phyloP scores from a whole-genome alignment of 306 rosid genomes.

The Dicorynia guianensis region DNA sequence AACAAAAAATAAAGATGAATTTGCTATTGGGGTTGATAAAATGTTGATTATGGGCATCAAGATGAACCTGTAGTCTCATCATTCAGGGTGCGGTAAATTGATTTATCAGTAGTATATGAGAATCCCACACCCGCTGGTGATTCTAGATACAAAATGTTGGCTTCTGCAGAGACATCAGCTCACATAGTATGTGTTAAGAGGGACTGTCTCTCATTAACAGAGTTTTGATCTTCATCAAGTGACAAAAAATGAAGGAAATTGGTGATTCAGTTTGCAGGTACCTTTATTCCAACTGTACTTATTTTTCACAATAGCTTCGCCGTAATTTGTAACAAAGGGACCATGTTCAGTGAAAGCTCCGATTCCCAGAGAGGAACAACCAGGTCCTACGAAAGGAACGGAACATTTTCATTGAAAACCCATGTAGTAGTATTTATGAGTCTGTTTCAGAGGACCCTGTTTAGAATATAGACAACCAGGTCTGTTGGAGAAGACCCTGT shows the following conservation, averaged over 20 bases:
- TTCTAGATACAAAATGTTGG: conserved; percentile 48
- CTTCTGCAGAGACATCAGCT: conserved; percentile 14
- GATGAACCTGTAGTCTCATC: conserved; percentile 38
- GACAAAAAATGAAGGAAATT: too few relatives aligned
- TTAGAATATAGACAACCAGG: background rate
- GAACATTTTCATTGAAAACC: background rate
- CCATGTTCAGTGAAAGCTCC: conserved; percentile 50
- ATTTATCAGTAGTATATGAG: conserved; percentile 38
- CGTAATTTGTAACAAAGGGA: conserved; percentile 33
- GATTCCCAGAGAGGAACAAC: conserved; percentile 42
- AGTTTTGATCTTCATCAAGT: background rate
- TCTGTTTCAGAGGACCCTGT: background rate
- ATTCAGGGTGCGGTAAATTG: conserved; percentile 31
- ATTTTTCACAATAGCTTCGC: conserved; percentile 16
- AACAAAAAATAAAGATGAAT: background rate
- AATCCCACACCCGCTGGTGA: conserved; percentile 53
- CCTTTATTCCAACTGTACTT: conserved; percentile 48
- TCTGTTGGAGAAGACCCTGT: background rate
- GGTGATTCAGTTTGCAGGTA: background rate
- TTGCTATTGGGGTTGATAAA: background rate
- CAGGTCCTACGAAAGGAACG: conserved; percentile 34
- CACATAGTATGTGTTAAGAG: background rate
- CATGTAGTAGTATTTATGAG: background rate
- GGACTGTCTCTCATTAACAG: background rate
- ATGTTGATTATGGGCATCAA: background rate